A percentile compares a stretch with the other conserved stretches of the same genome.
phyloP scores from a whole-genome alignment of 805 yeast genomes.

The Cyberlindnera euphorbiae region DNA sequence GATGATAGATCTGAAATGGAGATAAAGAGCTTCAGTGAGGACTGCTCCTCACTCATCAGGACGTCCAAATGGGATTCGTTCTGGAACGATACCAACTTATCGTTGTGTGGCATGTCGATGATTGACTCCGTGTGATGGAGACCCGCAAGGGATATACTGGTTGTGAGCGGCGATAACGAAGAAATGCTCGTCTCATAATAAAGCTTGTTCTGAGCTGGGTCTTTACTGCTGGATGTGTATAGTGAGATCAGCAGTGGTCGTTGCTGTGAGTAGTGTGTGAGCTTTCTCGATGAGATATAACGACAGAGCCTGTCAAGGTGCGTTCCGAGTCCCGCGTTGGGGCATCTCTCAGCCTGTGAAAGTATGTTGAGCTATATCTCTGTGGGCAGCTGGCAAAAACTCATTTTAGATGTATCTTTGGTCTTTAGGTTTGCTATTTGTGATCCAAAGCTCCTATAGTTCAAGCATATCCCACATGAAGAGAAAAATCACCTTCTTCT shows the following conservation, averaged over 20 bases:
- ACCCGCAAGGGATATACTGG: constrained; percentile 1
- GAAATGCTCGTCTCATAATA: constrained; percentile 8
- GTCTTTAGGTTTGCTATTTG: no score
- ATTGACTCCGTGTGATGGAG: constrained; percentile 10
- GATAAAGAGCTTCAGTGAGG: constrained; percentile 1
- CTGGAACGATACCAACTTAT: constrained; percentile 2
- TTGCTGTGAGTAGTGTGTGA: constrained; percentile 3
- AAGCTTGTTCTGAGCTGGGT: constrained; percentile 4
- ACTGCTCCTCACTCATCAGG: constrained; percentile 7
- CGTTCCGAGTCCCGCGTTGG: constrained; percentile 1
- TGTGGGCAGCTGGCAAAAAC: constrained; percentile 7
- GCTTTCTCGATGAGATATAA: constrained; percentile 4
- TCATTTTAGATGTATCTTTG: not conserved
- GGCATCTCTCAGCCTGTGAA: constrained; percentile 8
- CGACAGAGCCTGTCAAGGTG: not conserved
- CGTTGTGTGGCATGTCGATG: constrained; percentile 1
- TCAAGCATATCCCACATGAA: no score
- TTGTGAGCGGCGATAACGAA: not conserved
- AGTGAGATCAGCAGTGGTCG: constrained; percentile 6
- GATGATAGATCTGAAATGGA: constrained; percentile 2
- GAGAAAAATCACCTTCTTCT: no score
- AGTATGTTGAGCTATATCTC: constrained; percentile 9
- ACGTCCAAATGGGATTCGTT: constrained; percentile 9
- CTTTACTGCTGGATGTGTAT: constrained; percentile 6
- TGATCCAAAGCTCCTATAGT: no score